Base-by-base conservation (phyloP, 1,139 yeast species). In the Meyerozyma athensensis region DNA sequence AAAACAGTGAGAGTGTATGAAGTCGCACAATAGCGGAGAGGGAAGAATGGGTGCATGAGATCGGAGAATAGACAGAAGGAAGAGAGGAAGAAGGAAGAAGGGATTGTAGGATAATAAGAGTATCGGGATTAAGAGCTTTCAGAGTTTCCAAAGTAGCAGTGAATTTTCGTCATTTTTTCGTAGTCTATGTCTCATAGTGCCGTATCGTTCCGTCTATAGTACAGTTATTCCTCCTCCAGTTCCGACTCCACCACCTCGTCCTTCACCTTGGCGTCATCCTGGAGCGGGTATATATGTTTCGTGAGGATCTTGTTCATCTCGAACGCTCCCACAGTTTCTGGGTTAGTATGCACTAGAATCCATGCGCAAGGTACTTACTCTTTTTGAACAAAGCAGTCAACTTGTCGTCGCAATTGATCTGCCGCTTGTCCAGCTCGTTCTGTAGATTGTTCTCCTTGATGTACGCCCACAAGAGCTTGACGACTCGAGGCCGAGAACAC, bases 401-500 rank as follows among this genome's bases (percentile, higher is more conserved):
- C 42, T 63, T 70, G 1, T 73, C 86, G 54, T 86, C 94, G 53
- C 94, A 85, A 5, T 74, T 16, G 16, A 86, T 81, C 42, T 77
- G 79, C 41, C 94, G 64, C 45, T 73, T 72, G 56, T 86, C 86
- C 1, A 63, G 56, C 1, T 90, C 86, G 48, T 84, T 79, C 53
- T 86, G 96, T 31, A 86, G 61, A 36, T 77, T 59, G 42, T 81
- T 56, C 17, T 58, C 72, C 52, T 81, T 83, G 45, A 86, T 84
- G 54, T 86, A 79, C 9, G 68, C 74, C 96, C 96, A 86, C 16
- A 86, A 61, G 35, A 61, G 63, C 48, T 84, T 83, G 22, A 84
- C 90, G 19, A 82, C 81, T 52, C 81, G 82, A 0, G 94, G 82
- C 47, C 95, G 63, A 2, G 86, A 72, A 39, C 74, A 53, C 39